Conservation (phyloP, 23 red algal species). For the Gracilaria gracilis region DNA sequence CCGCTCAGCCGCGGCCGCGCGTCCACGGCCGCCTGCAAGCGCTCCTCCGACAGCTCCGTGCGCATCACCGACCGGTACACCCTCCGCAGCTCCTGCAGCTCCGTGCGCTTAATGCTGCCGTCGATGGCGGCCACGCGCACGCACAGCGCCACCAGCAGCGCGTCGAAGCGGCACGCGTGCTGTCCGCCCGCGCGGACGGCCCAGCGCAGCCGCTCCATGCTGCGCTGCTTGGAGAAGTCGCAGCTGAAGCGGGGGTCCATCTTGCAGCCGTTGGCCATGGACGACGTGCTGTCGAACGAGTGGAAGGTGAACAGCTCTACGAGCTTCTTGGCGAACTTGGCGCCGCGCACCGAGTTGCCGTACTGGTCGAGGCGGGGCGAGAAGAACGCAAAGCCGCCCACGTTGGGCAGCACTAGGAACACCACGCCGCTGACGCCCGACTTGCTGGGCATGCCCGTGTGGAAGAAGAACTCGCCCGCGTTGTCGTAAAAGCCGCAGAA, state of each 20-base stretch:
- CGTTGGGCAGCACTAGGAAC: conserved; percentile 57
- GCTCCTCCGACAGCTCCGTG: background rate
- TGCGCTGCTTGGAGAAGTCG: conserved; percentile 36
- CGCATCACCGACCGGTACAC: conserved; percentile 5
- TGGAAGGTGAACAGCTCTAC: conserved; percentile 59
- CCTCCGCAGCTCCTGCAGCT: background rate
- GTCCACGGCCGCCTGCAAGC: background rate
- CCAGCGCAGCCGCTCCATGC: conserved; percentile 43
- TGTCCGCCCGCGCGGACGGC: conserved; percentile 39
- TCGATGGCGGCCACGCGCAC: conserved; percentile 36
- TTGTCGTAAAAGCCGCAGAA: conserved; percentile 70
- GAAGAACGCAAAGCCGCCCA: conserved; percentile 59
- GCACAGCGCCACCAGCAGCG: conserved; percentile 10
- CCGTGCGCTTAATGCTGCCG: background rate
- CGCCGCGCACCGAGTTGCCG: conserved; percentile 56
- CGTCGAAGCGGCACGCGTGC: conserved; percentile 27
- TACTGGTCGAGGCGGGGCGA: conserved; percentile 31
- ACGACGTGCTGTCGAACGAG: conserved; percentile 58
- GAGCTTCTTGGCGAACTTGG: conserved; percentile 36
- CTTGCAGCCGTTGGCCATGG: conserved; percentile 53
- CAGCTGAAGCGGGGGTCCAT: conserved; percentile 61
- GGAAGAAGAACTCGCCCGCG: conserved; percentile 67
- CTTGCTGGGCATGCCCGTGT: conserved; percentile 50
- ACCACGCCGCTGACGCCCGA: conserved; percentile 65
- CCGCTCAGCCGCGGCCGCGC: background rate